Evolutionary conservation across 164 flowering plant genomes (phyloP).

Genomic region (Stephania yunnanensis): DNA sequence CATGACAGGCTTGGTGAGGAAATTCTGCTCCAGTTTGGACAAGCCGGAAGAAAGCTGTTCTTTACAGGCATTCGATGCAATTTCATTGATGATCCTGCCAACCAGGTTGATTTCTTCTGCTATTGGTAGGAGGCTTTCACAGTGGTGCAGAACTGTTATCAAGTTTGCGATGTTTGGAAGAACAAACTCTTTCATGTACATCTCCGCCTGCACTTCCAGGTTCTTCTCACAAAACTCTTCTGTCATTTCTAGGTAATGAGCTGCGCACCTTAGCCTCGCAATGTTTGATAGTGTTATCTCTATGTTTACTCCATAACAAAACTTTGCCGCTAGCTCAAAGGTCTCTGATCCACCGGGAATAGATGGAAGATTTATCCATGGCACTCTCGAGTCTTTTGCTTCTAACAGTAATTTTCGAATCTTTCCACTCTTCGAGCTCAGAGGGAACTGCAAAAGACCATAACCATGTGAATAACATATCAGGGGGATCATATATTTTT

Average conservation of each 20-base stretch:
- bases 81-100: constrained; percentile 51
- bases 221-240: constrained; percentile 86
- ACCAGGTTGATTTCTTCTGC: constrained; percentile 74
- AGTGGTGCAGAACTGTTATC: constrained; percentile 68
- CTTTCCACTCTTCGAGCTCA: constrained; percentile 84
- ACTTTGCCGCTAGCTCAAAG: constrained; percentile 92
- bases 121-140: constrained; percentile 63
- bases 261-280: constrained; percentile 63
- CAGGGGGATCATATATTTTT: neutral
- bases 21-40: constrained; percentile 67
- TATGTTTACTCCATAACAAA: constrained; percentile 78
- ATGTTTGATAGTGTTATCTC: constrained; percentile 72
- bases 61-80: constrained; percentile 76
- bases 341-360: constrained; percentile 90
- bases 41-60: constrained; percentile 91
- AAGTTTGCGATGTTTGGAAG: constrained; percentile 67
- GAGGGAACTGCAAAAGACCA: constrained; percentile 65
- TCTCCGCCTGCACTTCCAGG: constrained; percentile 54
- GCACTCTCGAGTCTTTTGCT: constrained; percentile 60
- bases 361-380: constrained; percentile 44
- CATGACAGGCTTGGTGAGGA: constrained; percentile 35
- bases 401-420: constrained; percentile 67
- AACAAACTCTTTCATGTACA: constrained; percentile 59
- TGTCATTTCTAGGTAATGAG: constrained; percentile 86
- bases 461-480: neutral